Conservation (phyloP, 2,329 filamentous ascomycete genomes). For the Elsinoe batatas region DNA sequence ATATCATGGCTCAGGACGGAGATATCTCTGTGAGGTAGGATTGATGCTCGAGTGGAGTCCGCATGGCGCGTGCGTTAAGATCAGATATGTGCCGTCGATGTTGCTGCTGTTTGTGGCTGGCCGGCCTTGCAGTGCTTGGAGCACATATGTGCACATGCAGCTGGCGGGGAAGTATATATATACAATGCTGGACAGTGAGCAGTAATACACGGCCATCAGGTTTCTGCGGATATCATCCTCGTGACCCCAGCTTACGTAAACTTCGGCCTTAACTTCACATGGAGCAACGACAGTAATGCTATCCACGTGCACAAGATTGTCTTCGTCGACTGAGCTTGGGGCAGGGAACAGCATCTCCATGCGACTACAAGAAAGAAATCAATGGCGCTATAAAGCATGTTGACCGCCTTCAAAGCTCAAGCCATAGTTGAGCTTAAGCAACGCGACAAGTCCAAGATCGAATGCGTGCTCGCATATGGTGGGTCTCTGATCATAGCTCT, state of each 20-base stretch:
- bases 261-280: not conserved
- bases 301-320: no score
- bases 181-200: no score
- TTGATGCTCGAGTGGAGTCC: not conserved
- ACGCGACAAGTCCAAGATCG: conserved; percentile 94
- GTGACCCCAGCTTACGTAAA: not conserved
- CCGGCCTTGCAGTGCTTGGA: no score
- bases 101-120: no score
- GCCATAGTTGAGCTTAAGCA: conserved; percentile 94
- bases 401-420: conserved; percentile 93
- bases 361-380: not conserved
- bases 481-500: conserved; percentile 17
- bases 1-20: no score
- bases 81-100: no score
- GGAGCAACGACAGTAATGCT: no score
- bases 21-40: not conserved
- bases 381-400: conserved; percentile 46
- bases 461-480: conserved; percentile 89
- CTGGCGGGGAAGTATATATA: no score
- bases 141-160: not conserved
- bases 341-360: not conserved
- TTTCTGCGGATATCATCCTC: not conserved
- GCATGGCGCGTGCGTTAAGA: no score
- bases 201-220: no score
- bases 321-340: no score